Evolutionary conservation across 345 rosid genomes (phyloP).

Genomic region (Excoecaria cochinchinensis): DNA sequence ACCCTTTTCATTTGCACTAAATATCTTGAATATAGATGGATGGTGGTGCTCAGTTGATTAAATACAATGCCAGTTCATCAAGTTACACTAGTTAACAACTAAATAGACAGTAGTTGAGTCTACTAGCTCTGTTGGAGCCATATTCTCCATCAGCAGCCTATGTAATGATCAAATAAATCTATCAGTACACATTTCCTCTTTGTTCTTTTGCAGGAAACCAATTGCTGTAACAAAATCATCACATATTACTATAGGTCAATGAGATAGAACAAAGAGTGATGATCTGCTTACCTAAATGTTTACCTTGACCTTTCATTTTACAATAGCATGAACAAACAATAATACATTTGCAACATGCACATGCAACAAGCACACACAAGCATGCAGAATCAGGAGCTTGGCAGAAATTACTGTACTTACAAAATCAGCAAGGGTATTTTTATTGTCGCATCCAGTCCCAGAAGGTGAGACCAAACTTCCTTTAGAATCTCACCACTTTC

Average conservation of each 20-base stretch:
- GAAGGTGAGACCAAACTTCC: slow-evolving; percentile 50
- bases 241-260: neutral
- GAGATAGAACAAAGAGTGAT: neutral
- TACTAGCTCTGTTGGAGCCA: neutral
- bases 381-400: neutral
- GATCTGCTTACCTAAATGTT: neutral
- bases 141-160: neutral
- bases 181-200: neutral
- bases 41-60: neutral
- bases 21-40: neutral
- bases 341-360: slow-evolving; percentile 1
- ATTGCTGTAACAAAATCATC: neutral
- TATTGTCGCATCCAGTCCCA: slow-evolving; percentile 68
- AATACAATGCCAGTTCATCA: neutral
- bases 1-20: neutral
- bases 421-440: slow-evolving; percentile 66
- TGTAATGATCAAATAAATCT: neutral
- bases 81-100: slow-evolving; percentile 4
- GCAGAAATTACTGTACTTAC: slow-evolving; percentile 49
- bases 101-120: neutral
- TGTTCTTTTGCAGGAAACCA: neutral
- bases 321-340: neutral
- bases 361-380: neutral
- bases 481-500: slow-evolving; percentile 40
- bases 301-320: neutral